Base-by-base conservation (phyloP, 73 alveolate species). In the Symbiodinium pilosum region DNA sequence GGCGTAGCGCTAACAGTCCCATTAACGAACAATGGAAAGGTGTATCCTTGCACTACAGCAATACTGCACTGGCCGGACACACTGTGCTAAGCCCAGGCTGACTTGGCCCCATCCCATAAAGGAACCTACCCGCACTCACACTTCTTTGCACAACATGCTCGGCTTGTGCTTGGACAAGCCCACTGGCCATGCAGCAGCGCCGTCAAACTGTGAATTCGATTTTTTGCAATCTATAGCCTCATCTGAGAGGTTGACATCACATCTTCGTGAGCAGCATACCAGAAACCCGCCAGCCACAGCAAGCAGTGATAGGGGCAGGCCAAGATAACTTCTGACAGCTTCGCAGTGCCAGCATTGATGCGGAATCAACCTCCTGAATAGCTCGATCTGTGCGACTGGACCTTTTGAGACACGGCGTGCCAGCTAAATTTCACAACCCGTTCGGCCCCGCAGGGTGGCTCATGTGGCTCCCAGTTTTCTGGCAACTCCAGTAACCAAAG, bases 151-250 rank as follows among this genome's bases (percentile, higher is more conserved):
- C 41, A 64, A 38, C 81, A 64, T 28, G 81, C 81, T 64, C 20
- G 81, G 38, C 81, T 64, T 64, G 81, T 64, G 81, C 81, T 64
- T 64, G 81, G 81, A 64, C 81, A 64, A 64, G 81, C 81, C 30
- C 81, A 64, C 24, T 24, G 81, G 81, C 34, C 81, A 64, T 9
- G 38, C 81, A 64, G 81, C 81, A 26, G 30, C 26, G 81, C 81
- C 81, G 81, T 28, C 81, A 64, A 64, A 64, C 81, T 64, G 32
- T 38, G 12, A 64, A 64, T 64, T 64, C 81, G 34, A 34, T n/a
- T n/a, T n/a, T n/a, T 18, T 64, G 81, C 81, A 64, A 64, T 4
- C 81, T 64, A 64, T 64, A 64, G 81, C 81, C 81, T 64, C 81
- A 26, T 24, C 30, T 32, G 30, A 28, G 81, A 64, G 81, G 81